Percentiles rank a stretch among this genome's conserved stretches.
These are phyloP conservation scores for Scutellaria minor DNA, from an alignment of 257 asterid genomes.

Conservation along the genomic window DNA sequence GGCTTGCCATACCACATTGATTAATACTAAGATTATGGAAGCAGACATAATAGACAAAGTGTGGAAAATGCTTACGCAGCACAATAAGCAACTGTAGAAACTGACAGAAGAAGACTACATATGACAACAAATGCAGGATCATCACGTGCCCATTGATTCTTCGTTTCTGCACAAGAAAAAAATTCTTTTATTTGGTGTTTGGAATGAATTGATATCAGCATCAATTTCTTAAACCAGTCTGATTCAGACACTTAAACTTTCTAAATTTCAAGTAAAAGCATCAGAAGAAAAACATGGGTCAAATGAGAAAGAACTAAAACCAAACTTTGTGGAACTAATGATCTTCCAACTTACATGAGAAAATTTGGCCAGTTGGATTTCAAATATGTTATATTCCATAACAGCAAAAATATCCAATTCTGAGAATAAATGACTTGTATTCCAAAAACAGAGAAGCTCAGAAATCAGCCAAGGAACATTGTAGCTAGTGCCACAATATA, in stretches of 20 bases:
- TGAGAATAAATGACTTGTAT: not conserved
- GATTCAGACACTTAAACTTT: slow-evolving; percentile 23
- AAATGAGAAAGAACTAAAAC: slow-evolving; percentile 21
- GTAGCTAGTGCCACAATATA: too few relatives aligned
- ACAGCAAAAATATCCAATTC: not conserved
- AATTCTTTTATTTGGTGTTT: not conserved
- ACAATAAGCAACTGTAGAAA: slow-evolving; percentile 82
- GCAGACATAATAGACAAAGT: slow-evolving; percentile 22
- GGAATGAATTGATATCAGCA: slow-evolving; percentile 24
- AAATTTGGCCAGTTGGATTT: not conserved
- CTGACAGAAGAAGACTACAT: slow-evolving; percentile 82
- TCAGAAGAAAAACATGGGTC: not conserved
- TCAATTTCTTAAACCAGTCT: slow-evolving; percentile 1
- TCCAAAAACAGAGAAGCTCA: not conserved
- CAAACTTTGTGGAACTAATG: slow-evolving; percentile 20
- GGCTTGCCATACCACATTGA: slow-evolving; percentile 10
- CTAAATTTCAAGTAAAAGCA: not conserved
- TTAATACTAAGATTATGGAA: slow-evolving; percentile 31
- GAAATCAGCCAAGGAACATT: too few relatives aligned
- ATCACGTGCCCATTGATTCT: slow-evolving; percentile 99
- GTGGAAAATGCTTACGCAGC: slow-evolving; percentile 76
- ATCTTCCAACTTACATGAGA: slow-evolving; percentile 1
- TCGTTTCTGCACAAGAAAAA: slow-evolving; percentile 72
- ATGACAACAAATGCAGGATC: slow-evolving; percentile 98
- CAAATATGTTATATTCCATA: slow-evolving; percentile 2